Evolutionary conservation across 164 flowering plant species (phyloP).

Genomic region (Tinospora cordifolia): DNA sequence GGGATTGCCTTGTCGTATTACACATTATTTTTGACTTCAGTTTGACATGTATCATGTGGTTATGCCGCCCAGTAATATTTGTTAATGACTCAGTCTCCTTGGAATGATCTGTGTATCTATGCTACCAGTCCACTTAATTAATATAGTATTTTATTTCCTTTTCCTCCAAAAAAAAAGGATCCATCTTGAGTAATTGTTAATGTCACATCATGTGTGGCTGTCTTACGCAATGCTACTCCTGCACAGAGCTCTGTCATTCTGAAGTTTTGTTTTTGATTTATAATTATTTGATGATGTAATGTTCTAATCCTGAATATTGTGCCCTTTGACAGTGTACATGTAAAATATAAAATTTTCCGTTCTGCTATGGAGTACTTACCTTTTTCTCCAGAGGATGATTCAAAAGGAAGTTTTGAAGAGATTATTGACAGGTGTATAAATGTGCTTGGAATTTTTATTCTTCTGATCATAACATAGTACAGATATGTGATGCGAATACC

Average conservation of each 20-base stretch:
- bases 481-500: not conserved
- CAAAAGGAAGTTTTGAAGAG: slow-evolving; percentile 85
- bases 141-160: too few relatives aligned
- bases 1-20: not conserved
- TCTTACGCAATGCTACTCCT: not conserved
- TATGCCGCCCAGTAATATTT: not conserved
- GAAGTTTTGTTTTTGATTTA: not conserved
- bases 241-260: not conserved
- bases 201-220: not conserved
- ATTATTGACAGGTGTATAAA: slow-evolving; percentile 76
- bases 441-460: not conserved
- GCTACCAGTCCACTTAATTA: too few relatives aligned
- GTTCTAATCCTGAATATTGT: slow-evolving; percentile 10
- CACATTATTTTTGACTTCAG: not conserved
- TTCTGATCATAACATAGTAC: slow-evolving; percentile 1
- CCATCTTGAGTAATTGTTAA: not conserved
- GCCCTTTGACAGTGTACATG: slow-evolving; percentile 56
- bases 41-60: not conserved
- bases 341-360: slow-evolving; percentile 80
- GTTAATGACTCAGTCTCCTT: not conserved
- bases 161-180: too few relatives aligned
- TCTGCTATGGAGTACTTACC: slow-evolving; percentile 89
- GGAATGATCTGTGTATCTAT: not conserved
- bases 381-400: slow-evolving; percentile 64
- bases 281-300: not conserved